These are phyloP conservation scores for button mushroom (Agaricus bisporus) DNA, from an alignment of 768 basidiomycete species.

Conservation along the genomic window DNA sequence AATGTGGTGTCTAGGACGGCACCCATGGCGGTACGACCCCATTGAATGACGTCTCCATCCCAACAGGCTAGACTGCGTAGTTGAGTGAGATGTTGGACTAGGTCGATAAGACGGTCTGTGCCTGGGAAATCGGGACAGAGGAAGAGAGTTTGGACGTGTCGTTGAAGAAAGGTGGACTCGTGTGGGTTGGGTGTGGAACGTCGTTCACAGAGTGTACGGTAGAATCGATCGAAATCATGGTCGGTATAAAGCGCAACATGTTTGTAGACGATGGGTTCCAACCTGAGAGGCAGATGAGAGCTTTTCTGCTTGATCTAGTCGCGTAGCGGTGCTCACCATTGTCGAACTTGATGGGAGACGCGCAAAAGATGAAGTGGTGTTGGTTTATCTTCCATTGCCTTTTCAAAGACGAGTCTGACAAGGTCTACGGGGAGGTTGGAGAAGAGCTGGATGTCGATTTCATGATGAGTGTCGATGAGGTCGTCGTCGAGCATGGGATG, in stretches of 20 bases:
- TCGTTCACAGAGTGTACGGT: conserved; percentile 1
- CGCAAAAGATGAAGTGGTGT: conserved; percentile 1
- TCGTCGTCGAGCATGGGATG: too few species aligned
- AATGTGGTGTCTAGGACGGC: neutral
- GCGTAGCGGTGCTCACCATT: neutral
- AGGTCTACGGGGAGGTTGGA: conserved; percentile 2
- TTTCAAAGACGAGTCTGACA: conserved; percentile 6
- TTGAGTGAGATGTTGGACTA: neutral
- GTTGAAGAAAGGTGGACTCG: neutral
- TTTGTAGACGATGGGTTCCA: conserved; percentile 5
- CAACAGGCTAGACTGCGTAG: conserved; percentile 7
- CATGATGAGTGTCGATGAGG: neutral
- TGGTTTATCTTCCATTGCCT: conserved; percentile 6
- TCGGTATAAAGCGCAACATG: neutral
- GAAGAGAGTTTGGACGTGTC: conserved; percentile 5
- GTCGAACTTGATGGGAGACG: neutral
- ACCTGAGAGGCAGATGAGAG: neutral
- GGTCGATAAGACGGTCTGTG: neutral
- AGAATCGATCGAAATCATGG: neutral
- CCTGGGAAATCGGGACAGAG: neutral
- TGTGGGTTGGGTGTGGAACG: neutral
- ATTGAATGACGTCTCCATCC: neutral
- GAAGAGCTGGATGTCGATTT: neutral
- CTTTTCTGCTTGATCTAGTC: neutral
- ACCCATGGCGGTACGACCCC: neutral